Evolutionary conservation across 1,284 basidiomycete species (phyloP).

Genomic region (Meripilus lineatus): DNA sequence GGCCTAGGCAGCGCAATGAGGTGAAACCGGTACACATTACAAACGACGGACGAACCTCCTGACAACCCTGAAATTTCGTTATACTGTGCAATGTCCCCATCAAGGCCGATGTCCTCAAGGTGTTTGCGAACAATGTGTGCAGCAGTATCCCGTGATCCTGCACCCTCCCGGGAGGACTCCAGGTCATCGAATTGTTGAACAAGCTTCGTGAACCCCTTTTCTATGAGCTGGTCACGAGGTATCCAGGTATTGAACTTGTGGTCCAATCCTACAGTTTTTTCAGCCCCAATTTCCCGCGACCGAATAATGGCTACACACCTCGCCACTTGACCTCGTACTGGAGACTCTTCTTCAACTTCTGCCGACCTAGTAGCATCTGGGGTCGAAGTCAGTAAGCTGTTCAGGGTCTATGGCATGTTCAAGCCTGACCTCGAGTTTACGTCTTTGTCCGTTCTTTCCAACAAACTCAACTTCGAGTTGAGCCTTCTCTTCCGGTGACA

Average conservation of each 20-base stretch:
- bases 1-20: slow-evolving; percentile 41
- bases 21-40: slow-evolving; percentile 1
- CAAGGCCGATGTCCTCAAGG: slow-evolving; percentile 91
- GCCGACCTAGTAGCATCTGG: slow-evolving; percentile 89
- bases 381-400: slow-evolving; percentile 1
- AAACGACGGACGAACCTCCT: slow-evolving; percentile 50
- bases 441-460: slow-evolving; percentile 87
- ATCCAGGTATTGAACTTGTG: slow-evolving; percentile 96
- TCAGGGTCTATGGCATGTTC: too few relatives aligned
- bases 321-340: slow-evolving; percentile 98
- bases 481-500: slow-evolving; percentile 86
- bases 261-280: slow-evolving; percentile 55
- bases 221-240: slow-evolving; percentile 82
- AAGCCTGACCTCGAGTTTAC: slow-evolving; percentile 93
- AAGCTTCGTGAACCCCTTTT: slow-evolving; percentile 89
- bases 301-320: slow-evolving; percentile 27
- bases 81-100: slow-evolving; percentile 96
- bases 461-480: slow-evolving; percentile 87
- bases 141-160: slow-evolving; percentile 82
- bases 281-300: neutral
- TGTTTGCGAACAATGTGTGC: slow-evolving; percentile 82
- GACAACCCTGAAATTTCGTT: slow-evolving; percentile 92
- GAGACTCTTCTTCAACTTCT: slow-evolving; percentile 95
- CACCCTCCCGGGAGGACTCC: slow-evolving; percentile 91
- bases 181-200: slow-evolving; percentile 97